phyloP scores from a whole-genome alignment of 1,284 basidiomycete genomes.

The Irpex sp. region DNA sequence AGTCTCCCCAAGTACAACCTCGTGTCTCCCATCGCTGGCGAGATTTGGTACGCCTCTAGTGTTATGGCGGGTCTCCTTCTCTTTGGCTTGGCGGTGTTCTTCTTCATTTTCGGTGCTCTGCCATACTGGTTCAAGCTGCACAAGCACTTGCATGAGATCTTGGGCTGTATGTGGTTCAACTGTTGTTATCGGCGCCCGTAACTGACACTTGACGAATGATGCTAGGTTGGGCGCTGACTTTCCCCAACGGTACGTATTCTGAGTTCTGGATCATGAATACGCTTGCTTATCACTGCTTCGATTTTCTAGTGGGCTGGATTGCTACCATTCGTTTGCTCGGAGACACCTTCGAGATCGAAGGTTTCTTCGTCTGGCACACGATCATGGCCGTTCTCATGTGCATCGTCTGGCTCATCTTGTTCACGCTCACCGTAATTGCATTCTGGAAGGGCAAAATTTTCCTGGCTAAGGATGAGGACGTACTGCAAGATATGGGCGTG shows the following conservation, averaged over 20 bases:
- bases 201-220: background rate
- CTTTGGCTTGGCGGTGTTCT: constrained; percentile 45
- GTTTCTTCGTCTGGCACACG: constrained; percentile 37
- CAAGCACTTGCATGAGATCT: constrained; percentile 43
- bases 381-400: constrained; percentile 37
- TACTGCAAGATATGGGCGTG: constrained; percentile 30
- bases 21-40: constrained; percentile 38
- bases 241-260: constrained; percentile 38
- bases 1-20: constrained; percentile 36
- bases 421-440: constrained; percentile 37
- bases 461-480: constrained; percentile 39
- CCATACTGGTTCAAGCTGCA: constrained; percentile 50
- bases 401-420: constrained; percentile 36
- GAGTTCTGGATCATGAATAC: background rate
- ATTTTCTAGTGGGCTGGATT: constrained; percentile 41
- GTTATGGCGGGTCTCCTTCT: constrained; percentile 38
- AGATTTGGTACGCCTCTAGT: constrained; percentile 43
- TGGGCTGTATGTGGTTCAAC: constrained; percentile 37
- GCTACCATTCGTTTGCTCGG: constrained; percentile 37
- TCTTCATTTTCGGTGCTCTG: constrained; percentile 41
- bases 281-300: constrained; percentile 1
- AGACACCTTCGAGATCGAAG: constrained; percentile 36
- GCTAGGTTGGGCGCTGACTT: constrained; percentile 43
- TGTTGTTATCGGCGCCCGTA: background rate
- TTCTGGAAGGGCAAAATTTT: constrained; percentile 45